Evolutionary conservation across 108 stramenopile species (phyloP).

Genomic region (Cyclostephanos invisitatus): DNA sequence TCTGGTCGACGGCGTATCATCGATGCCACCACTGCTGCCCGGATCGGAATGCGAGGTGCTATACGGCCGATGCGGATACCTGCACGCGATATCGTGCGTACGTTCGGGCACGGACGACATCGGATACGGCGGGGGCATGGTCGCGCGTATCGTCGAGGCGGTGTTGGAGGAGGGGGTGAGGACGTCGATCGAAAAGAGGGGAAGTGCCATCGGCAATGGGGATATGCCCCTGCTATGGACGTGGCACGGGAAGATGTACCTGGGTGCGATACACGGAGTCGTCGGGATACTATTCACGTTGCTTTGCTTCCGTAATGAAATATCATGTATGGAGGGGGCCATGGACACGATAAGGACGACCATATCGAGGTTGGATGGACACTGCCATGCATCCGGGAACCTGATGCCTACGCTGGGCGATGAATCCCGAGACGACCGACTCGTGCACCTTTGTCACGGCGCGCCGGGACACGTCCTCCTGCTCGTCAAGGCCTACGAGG

Average conservation of each 20-base stretch:
- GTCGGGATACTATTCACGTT: slow-evolving; percentile 67
- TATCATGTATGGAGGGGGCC: slow-evolving; percentile 30
- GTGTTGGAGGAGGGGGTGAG: slow-evolving; percentile 48
- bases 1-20: background rate
- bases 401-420: slow-evolving; percentile 32
- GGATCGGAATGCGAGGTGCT: slow-evolving; percentile 51
- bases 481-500: slow-evolving; percentile 56
- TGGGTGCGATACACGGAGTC: slow-evolving; percentile 78
- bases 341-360: slow-evolving; percentile 45
- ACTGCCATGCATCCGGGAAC: slow-evolving; percentile 59
- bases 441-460: slow-evolving; percentile 84
- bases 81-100: slow-evolving; percentile 51
- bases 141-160: slow-evolving; percentile 10
- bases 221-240: slow-evolving; percentile 52
- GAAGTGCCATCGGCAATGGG: background rate
- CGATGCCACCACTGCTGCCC: background rate
- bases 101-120: slow-evolving; percentile 27
- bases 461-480: slow-evolving; percentile 64
- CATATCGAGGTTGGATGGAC: slow-evolving; percentile 29
- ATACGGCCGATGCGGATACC: slow-evolving; percentile 60
- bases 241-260: slow-evolving; percentile 64
- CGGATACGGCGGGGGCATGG: slow-evolving; percentile 35
- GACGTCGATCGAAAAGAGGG: slow-evolving; percentile 20
- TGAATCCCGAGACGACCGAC: slow-evolving; percentile 31
- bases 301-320: slow-evolving; percentile 46